These are phyloP conservation scores for Aspergillus sp. DNA, from an alignment of 2,329 filamentous ascomycete genomes.

Conservation along the genomic window DNA sequence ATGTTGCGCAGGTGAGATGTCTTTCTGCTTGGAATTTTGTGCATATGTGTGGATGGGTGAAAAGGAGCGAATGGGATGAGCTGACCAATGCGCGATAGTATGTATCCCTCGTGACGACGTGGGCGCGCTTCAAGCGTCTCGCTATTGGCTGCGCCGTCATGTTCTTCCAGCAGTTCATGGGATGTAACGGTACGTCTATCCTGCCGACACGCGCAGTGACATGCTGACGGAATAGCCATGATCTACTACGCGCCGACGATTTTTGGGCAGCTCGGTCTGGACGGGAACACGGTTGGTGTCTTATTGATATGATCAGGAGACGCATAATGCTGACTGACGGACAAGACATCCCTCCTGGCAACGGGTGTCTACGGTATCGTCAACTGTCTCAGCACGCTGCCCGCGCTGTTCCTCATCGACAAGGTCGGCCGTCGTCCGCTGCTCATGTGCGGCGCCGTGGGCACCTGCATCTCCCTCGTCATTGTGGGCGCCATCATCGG, in stretches of 20 bases:
- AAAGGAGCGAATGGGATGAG: no score
- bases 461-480: conserved; percentile 35
- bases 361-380: conserved; percentile 41
- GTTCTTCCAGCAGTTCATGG: conserved; percentile 50
- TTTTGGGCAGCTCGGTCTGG: conserved; percentile 45
- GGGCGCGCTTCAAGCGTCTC: conserved; percentile 36
- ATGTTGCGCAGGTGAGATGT: conserved; percentile 30
- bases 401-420: conserved; percentile 36
- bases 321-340: not conserved
- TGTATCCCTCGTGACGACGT: conserved; percentile 33
- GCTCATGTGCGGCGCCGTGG: conserved; percentile 36
- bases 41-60: not conserved
- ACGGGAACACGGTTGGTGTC: conserved; percentile 28
- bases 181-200: conserved; percentile 38
- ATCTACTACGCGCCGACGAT: conserved; percentile 52
- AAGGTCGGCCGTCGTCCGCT: conserved; percentile 32
- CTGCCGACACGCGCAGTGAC: not conserved
- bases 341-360: conserved; percentile 34
- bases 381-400: conserved; percentile 36
- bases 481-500: conserved; percentile 37
- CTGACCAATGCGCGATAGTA: conserved; percentile 22
- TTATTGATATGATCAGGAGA: not conserved
- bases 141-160: conserved; percentile 40
- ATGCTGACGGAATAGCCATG: conserved; percentile 29
- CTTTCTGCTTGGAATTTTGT: not conserved